Evolutionary conservation across 371 early-diverging fungal genomes (phyloP), one percentile per base, ranked within the genome.

Genomic region (Amoeboaphelidium protococcarum): DNA sequence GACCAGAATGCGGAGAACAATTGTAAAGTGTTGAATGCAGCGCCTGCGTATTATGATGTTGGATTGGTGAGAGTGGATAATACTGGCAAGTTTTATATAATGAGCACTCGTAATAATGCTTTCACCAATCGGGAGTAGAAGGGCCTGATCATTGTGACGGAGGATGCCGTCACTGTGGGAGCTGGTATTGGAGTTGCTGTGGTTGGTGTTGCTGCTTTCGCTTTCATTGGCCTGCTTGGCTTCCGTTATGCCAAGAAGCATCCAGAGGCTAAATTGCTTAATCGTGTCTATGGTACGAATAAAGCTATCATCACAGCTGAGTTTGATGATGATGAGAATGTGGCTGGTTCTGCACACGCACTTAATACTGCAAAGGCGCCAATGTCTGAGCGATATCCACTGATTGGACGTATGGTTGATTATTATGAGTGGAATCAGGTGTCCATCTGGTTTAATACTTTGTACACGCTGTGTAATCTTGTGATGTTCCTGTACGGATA

Each of bases 111-210:
- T 21, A 62, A 62, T 50, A 56, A 57, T 45, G 56, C 52, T 2
- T 62, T 62, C 47, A 47, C 50, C 13, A 62, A 62, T 50, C 26
- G 62, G 25, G 51, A 52, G 20, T 53, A 55, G 47, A 57, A 57
- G 25, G 51, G 46, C 0, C 49, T 47, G 6, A 16, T 58, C 4
- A 49, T 50, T 23, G 59, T 47, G 1, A 27, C 20, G 1, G 47
- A 52, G 23, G 54, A 52, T 24, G 6, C 10, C 10, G 16, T 16
- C 37, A 23, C 37, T 25, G 25, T 42, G 12, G 52, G 48, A 1
- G 46, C 47, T 26, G 58, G 50, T 12, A 51, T 50, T 40, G 45
- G 42, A 19, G 49, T 45, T 1, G 58, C 50, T 2, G 49, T 56
- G n/a, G 57, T 19, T 2, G 52, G 41, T 13, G 13, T 41, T 13